Evolutionary conservation across 1,284 basidiomycete genomes (phyloP).

Genomic region (Cutaneotrichosporon mucoides): DNA sequence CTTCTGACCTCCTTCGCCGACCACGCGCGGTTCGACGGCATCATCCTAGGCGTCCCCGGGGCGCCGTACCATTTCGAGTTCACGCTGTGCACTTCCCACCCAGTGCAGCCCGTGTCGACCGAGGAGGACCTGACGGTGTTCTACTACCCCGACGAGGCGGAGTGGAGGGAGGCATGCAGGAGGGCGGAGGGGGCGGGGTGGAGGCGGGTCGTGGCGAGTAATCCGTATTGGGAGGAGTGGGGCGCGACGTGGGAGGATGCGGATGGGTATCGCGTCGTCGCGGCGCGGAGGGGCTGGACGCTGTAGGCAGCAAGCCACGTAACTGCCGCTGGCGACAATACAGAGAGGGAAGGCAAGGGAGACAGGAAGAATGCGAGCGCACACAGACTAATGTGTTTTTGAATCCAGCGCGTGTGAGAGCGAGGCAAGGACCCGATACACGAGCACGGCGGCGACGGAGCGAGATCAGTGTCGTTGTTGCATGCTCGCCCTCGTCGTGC

Average conservation of each 20-base stretch:
- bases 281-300: conserved; percentile 2
- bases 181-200: neutral
- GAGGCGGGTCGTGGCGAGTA: neutral
- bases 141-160: conserved; percentile 5
- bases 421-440: too few species aligned
- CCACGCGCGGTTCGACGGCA: conserved; percentile 9
- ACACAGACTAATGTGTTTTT: too few species aligned
- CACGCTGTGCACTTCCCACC: neutral
- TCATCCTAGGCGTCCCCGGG: conserved; percentile 10
- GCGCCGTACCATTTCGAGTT: conserved; percentile 13
- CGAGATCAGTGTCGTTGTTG: too few species aligned
- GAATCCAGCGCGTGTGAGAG: too few species aligned
- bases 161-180: conserved; percentile 3
- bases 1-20: conserved; percentile 1
- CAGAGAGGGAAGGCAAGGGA: too few species aligned
- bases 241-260: conserved; percentile 8
- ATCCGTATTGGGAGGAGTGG: conserved; percentile 13
- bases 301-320: neutral
- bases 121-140: conserved; percentile 14
- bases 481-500: too few species aligned
- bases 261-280: conserved; percentile 15
- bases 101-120: conserved; percentile 1
- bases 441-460: too few species aligned
- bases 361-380: too few species aligned
- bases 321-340: neutral